These are phyloP conservation scores for Leptosphaerulina australis DNA, from an alignment of 2,329 filamentous ascomycete species.

Conservation along the genomic window DNA sequence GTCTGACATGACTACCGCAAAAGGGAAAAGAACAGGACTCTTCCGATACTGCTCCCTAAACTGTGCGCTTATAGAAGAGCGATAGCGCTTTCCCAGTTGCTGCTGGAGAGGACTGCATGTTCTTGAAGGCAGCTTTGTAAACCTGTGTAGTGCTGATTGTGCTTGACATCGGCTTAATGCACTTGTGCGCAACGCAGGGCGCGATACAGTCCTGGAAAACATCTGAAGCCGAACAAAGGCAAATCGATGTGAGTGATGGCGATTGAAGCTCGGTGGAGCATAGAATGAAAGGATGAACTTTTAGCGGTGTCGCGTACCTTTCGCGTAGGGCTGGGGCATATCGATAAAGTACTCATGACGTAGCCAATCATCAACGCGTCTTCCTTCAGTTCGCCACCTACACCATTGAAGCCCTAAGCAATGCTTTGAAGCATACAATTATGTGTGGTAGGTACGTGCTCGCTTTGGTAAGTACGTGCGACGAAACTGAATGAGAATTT, in stretches of 20 bases:
- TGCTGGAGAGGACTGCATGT: conserved; percentile 36
- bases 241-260: conserved; percentile 21
- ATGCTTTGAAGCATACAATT: conserved; percentile 28
- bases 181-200: conserved; percentile 30
- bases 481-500: not conserved
- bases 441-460: conserved; percentile 75
- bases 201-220: conserved; percentile 46
- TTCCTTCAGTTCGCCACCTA: conserved; percentile 19
- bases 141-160: conserved; percentile 24
- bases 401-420: conserved; percentile 7
- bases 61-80: conserved; percentile 33
- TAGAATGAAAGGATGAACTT: conserved; percentile 32
- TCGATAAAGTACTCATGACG: conserved; percentile 36
- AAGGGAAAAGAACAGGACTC: conserved; percentile 50
- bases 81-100: conserved; percentile 35
- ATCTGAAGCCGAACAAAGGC: conserved; percentile 36
- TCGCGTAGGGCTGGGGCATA: conserved; percentile 36
- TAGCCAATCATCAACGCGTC: conserved; percentile 37
- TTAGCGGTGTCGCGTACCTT: conserved; percentile 35
- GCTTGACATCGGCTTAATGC: conserved; percentile 35
- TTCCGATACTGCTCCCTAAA: conserved; percentile 45
- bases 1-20: conserved; percentile 39
- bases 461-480: conserved; percentile 59
- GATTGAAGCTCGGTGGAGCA: conserved; percentile 22
- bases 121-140: conserved; percentile 30